Conservation (phyloP, 257 asterid species). For the Petunia secreta region DNA sequence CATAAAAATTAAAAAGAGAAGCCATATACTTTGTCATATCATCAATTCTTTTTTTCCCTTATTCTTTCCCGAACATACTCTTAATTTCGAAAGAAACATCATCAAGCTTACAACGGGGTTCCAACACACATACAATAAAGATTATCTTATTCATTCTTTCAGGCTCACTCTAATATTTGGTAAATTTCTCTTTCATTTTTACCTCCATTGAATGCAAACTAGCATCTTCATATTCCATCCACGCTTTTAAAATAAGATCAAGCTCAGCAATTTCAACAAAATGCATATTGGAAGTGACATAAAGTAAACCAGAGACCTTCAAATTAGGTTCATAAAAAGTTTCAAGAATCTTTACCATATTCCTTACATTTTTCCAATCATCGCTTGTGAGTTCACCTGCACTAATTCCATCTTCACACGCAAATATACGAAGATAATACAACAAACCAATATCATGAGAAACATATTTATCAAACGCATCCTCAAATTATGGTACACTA, state of each 20-base stretch:
- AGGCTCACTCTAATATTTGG: too few species aligned
- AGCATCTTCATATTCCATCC: not conserved
- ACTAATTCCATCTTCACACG: too few species aligned
- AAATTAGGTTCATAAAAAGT: not conserved
- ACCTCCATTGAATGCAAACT: not conserved
- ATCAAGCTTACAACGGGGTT: too few species aligned
- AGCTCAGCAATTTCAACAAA: constrained; percentile 17
- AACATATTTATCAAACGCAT: not conserved
- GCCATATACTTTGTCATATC: not conserved
- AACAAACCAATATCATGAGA: too few species aligned
- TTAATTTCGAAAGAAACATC: not conserved
- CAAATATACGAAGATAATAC: too few species aligned
- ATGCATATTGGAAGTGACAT: not conserved
- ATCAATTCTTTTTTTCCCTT: not conserved
- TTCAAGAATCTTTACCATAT: not conserved
- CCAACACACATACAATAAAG: too few species aligned
- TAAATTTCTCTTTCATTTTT: not conserved
- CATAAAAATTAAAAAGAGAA: not conserved
- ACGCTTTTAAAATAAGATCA: not conserved
- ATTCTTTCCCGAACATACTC: not conserved
- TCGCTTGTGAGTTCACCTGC: too few species aligned
- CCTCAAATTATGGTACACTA: not conserved
- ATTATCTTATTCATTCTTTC: too few species aligned
- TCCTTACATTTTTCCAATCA: constrained; percentile 23
- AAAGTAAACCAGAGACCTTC: not conserved